Evolutionary conservation across 2,329 filamentous ascomycete genomes (phyloP).

Genomic region (Cryphonectria radicalis): DNA sequence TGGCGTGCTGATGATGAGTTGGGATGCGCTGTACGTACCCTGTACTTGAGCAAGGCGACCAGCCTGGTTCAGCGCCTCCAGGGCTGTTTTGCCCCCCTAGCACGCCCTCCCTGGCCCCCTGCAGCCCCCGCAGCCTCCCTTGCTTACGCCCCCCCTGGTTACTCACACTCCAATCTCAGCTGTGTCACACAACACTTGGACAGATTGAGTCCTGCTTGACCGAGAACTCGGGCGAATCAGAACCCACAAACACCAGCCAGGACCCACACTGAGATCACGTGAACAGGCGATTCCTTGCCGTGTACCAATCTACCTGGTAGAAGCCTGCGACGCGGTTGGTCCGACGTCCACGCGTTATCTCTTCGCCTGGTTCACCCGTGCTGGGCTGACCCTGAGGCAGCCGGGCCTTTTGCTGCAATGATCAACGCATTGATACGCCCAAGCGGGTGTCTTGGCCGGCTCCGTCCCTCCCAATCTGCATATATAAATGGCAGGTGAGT

Average conservation of each 20-base stretch:
- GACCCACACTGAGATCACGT: conserved; percentile 23
- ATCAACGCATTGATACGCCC: conserved; percentile 25
- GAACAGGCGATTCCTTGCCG: conserved; percentile 15
- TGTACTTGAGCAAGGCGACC: neutral
- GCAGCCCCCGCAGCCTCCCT: conserved; percentile 7
- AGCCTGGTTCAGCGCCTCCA: neutral
- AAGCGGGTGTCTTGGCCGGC: conserved; percentile 4
- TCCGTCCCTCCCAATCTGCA: conserved; percentile 1
- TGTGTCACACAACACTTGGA: conserved; percentile 25
- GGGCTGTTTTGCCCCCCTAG: conserved; percentile 10
- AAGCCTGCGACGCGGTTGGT: conserved; percentile 26
- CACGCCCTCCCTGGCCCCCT: neutral
- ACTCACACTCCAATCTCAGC: conserved; percentile 19
- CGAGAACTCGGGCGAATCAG: conserved; percentile 23
- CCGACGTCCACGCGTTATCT: conserved; percentile 25
- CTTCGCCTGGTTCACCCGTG: conserved; percentile 17
- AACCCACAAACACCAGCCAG: no score
- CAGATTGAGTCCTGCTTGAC: conserved; percentile 28
- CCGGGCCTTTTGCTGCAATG: conserved; percentile 19
- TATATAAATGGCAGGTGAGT: conserved; percentile 24
- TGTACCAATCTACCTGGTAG: conserved; percentile 7
- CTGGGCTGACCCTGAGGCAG: conserved; percentile 25
- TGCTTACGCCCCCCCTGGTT: conserved; percentile 24
- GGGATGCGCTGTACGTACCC: neutral
- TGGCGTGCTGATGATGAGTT: conserved; percentile 6